Conservation (phyloP, 2,329 filamentous ascomycete species). For the Karstenula rhodostoma region DNA sequence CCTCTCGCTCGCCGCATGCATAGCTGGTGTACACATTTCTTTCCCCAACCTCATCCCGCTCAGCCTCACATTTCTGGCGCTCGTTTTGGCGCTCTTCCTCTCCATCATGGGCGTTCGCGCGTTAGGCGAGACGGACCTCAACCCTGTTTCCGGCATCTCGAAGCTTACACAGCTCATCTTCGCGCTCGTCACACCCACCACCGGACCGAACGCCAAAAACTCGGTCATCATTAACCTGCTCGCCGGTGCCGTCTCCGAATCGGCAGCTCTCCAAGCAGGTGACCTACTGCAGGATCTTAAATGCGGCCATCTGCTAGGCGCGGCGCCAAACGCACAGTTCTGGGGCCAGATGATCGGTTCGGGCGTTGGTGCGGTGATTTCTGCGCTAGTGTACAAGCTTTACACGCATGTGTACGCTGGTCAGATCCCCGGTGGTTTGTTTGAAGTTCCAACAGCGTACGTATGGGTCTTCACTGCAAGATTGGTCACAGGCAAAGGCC, state of each 20-base stretch:
- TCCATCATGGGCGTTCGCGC: slow-evolving; percentile 72
- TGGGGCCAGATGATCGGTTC: slow-evolving; percentile 95
- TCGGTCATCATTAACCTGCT: slow-evolving; percentile 95
- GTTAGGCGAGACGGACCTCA: slow-evolving; percentile 85
- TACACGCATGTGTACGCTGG: slow-evolving; percentile 85
- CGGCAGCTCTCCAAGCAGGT: slow-evolving; percentile 89
- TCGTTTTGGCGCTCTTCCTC: slow-evolving; percentile 76
- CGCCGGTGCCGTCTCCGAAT: slow-evolving; percentile 86
- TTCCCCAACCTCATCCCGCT: slow-evolving; percentile 86
- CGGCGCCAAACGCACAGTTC: slow-evolving; percentile 93
- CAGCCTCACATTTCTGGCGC: slow-evolving; percentile 82
- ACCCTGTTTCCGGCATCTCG: slow-evolving; percentile 94
- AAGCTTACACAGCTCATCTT: slow-evolving; percentile 97
- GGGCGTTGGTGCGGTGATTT: slow-evolving; percentile 83
- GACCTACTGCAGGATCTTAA: slow-evolving; percentile 98
- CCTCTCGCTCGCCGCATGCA: slow-evolving; percentile 79
- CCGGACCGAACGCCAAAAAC: slow-evolving; percentile 67
- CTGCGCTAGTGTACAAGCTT: slow-evolving; percentile 84
- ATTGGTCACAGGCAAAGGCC: slow-evolving; percentile 86
- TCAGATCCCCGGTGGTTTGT: slow-evolving; percentile 80
- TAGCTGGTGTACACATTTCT: slow-evolving; percentile 79
- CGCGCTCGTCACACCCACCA: slow-evolving; percentile 79
- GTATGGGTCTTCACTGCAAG: slow-evolving; percentile 98
- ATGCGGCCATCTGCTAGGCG: slow-evolving; percentile 90
- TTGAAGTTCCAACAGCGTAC: slow-evolving; percentile 92